Evolutionary conservation across 306 rosid species (phyloP).

Genomic region (Glycine soja): DNA sequence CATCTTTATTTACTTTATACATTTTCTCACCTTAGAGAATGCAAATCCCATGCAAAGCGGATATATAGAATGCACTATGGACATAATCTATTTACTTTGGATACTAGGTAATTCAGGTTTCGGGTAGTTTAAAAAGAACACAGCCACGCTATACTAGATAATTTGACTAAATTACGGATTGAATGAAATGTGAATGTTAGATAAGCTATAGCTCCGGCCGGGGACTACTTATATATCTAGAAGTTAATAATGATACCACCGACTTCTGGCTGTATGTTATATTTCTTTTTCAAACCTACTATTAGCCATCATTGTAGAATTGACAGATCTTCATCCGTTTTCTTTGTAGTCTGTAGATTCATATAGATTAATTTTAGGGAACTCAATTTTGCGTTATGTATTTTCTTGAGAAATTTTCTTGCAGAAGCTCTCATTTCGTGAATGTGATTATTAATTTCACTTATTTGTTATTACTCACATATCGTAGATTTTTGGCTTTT

Average conservation of each 20-base stretch:
- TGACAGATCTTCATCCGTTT: conserved; percentile 2
- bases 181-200: neutral
- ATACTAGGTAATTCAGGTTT: neutral
- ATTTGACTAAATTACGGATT: neutral
- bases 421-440: neutral
- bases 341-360: neutral
- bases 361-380: neutral
- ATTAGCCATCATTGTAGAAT: conserved; percentile 2
- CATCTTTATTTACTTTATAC: neutral
- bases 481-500: neutral
- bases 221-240: neutral
- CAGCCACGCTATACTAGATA: neutral
- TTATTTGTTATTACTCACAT: neutral
- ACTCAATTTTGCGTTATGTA: neutral
- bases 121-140: conserved; percentile 7
- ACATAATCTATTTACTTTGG: neutral
- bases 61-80: neutral
- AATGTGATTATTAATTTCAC: neutral
- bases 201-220: neutral
- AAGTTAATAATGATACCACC: conserved; percentile 11
- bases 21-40: neutral
- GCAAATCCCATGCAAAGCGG: neutral
- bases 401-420: neutral
- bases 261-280: conserved; percentile 9
- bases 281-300: conserved; percentile 36